These are phyloP conservation scores for Penicillium taxi DNA, from an alignment of 495 filamentous ascomycete species.

Conservation along the genomic window DNA sequence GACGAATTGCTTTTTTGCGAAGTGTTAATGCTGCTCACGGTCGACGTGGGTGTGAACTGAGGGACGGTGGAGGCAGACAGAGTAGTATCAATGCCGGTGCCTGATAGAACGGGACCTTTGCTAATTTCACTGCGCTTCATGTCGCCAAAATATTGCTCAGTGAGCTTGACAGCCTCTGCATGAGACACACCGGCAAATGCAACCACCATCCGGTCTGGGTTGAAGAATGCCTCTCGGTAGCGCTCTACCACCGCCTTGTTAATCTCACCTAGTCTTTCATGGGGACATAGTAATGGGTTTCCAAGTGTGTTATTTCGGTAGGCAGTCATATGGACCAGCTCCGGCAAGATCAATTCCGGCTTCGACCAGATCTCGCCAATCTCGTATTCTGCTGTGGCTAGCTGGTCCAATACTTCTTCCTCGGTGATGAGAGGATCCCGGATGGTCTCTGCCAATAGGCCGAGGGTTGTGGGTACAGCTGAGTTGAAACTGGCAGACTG, in stretches of 20 bases:
- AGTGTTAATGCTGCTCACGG: constrained; percentile 28
- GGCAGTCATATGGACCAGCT: constrained; percentile 88
- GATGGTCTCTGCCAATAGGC: constrained; percentile 87
- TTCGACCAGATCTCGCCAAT: constrained; percentile 97
- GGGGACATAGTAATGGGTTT: constrained; percentile 85
- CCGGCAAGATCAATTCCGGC: constrained; percentile 90
- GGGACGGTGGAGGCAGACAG: constrained; percentile 40
- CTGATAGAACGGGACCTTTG: constrained; percentile 48
- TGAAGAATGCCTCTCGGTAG: constrained; percentile 78
- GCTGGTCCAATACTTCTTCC: constrained; percentile 76
- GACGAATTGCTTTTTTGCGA: constrained; percentile 41
- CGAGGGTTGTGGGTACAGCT: constrained; percentile 74
- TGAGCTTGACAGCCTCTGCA: constrained; percentile 65
- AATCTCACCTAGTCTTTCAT: constrained; percentile 71
- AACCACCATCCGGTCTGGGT: constrained; percentile 83
- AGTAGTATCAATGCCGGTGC: constrained; percentile 48
- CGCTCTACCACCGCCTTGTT: constrained; percentile 63
- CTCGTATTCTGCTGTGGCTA: constrained; percentile 89
- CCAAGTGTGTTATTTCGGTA: constrained; percentile 94
- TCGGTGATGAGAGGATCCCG: constrained; percentile 84
- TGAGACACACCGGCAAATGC: constrained; percentile 93
- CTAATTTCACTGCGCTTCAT: constrained; percentile 51
- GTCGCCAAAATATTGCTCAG: constrained; percentile 82
- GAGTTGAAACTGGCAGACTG: constrained; percentile 97
- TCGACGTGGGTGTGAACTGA: constrained; percentile 38